Percentiles rank a stretch among this genome's conserved stretches.
Evolutionary conservation across 2,329 filamentous ascomycete genomes (phyloP).

Genomic region (Verticillium isaacii): DNA sequence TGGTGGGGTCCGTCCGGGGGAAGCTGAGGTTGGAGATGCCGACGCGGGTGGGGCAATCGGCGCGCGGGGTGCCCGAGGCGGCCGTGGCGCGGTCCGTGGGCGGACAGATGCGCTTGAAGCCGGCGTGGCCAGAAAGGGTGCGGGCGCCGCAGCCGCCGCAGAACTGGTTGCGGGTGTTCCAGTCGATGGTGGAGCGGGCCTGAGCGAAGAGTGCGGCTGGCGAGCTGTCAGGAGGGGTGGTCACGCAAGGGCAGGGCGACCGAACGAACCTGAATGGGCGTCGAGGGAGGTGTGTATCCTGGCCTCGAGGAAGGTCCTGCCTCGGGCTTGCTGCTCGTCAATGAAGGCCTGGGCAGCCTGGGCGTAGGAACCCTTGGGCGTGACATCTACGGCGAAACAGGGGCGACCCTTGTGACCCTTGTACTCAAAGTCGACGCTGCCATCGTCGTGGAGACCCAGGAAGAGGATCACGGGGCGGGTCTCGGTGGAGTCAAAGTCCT

Average conservation of each 20-base stretch:
- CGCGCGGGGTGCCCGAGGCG: constrained; percentile 46
- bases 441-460: constrained; percentile 71
- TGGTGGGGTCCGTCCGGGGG: constrained; percentile 87
- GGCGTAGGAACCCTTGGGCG: constrained; percentile 60
- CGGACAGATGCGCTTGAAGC: constrained; percentile 77
- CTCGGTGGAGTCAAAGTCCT: constrained; percentile 66
- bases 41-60: constrained; percentile 73
- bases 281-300: constrained; percentile 57
- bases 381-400: constrained; percentile 87
- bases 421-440: constrained; percentile 47
- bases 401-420: constrained; percentile 73
- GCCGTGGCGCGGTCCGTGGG: constrained; percentile 56
- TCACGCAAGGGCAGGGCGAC: constrained; percentile 2
- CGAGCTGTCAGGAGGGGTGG: neutral
- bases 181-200: constrained; percentile 82
- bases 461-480: constrained; percentile 73
- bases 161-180: constrained; percentile 90
- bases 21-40: constrained; percentile 89
- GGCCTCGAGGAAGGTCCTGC: constrained; percentile 62
- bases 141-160: constrained; percentile 83
- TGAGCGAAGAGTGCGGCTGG: constrained; percentile 86
- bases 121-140: constrained; percentile 73
- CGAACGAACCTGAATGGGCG: constrained; percentile 52
- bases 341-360: constrained; percentile 52
- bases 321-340: constrained; percentile 42